phyloP scores from a whole-genome alignment of 2,329 filamentous ascomycete species.

The Microdochium nivale region DNA sequence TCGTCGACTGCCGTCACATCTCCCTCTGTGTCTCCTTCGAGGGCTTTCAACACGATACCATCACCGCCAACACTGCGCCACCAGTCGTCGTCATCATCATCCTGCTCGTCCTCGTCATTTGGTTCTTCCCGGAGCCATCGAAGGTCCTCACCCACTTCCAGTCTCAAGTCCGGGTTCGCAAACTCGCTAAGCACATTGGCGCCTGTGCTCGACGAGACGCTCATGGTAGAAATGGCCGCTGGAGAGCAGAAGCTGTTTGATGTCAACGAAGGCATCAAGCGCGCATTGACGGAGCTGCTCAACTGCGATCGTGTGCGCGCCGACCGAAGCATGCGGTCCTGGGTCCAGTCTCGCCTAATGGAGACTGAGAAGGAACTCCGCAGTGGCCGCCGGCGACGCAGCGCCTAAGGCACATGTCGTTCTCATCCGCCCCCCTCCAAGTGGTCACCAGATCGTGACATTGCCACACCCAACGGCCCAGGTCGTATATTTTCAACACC shows the following conservation, averaged over 20 bases:
- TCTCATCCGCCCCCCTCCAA: too few species aligned
- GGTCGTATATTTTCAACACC: too few species aligned
- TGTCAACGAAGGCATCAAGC: conserved; percentile 54
- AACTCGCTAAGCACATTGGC: conserved; percentile 15
- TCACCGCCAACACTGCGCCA: conserved; percentile 17
- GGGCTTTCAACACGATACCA: conserved; percentile 45
- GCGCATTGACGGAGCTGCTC: conserved; percentile 50
- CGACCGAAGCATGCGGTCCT: conserved; percentile 43
- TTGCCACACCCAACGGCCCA: too few species aligned
- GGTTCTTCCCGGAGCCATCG: conserved; percentile 15
- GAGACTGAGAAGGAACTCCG: conserved; percentile 52
- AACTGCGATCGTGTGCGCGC: conserved; percentile 48
- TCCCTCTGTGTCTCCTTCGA: conserved; percentile 50
- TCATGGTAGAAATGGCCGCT: conserved; percentile 37
- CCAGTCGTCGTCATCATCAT: conserved; percentile 21
- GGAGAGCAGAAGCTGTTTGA: conserved; percentile 45
- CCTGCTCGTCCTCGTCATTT: conserved; percentile 2
- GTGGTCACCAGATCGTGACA: too few species aligned
- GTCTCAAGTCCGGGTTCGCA: conserved; percentile 9
- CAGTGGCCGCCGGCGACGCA: conserved; percentile 40
- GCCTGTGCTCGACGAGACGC: conserved; percentile 37
- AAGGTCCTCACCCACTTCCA: conserved; percentile 11
- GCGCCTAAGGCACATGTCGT: background rate
- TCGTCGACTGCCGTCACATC: conserved; percentile 32
- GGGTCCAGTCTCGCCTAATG: conserved; percentile 51